A percentile compares a stretch with the other conserved stretches of the same genome.
Evolutionary conservation across 2,329 filamentous ascomycete genomes (phyloP).

Genomic region (Gnomoniopsis smithogilvyi): DNA sequence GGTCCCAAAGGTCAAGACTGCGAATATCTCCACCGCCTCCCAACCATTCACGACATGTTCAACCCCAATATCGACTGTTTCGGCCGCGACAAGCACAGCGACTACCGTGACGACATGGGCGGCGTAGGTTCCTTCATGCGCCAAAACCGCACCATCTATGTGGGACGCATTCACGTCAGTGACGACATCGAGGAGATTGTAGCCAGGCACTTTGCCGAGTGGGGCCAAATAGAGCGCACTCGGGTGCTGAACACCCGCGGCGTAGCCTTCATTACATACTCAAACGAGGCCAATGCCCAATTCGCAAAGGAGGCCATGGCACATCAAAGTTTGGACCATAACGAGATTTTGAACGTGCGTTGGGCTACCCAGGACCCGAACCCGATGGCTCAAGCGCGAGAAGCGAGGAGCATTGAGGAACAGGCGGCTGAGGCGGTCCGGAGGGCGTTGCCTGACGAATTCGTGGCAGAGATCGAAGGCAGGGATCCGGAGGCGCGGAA

Average conservation of each 20-base stretch:
- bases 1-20: conserved; percentile 86
- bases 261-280: conserved; percentile 93
- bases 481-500: conserved; percentile 84
- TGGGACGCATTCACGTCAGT: conserved; percentile 89
- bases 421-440: conserved; percentile 94
- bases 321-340: conserved; percentile 86
- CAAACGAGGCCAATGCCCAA: conserved; percentile 83
- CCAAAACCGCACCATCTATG: conserved; percentile 90
- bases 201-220: conserved; percentile 91
- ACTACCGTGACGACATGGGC: conserved; percentile 97
- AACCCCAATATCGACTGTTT: conserved; percentile 96
- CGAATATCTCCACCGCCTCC: conserved; percentile 88
- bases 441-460: conserved; percentile 81
- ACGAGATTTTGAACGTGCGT: conserved; percentile 89
- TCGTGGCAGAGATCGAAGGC: conserved; percentile 91
- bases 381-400: conserved; percentile 87
- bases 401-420: conserved; percentile 85
- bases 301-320: conserved; percentile 97
- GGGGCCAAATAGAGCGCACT: conserved; percentile 86
- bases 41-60: conserved; percentile 82
- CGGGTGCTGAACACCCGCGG: conserved; percentile 85
- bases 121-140: conserved; percentile 92
- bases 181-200: conserved; percentile 98
- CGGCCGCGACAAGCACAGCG: conserved; percentile 84
- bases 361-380: conserved; percentile 98